A percentile compares a stretch with the other conserved stretches of the same genome.
Conservation (phyloP, 2,329 filamentous ascomycete species). For the Aspergillus proliferans region DNA sequence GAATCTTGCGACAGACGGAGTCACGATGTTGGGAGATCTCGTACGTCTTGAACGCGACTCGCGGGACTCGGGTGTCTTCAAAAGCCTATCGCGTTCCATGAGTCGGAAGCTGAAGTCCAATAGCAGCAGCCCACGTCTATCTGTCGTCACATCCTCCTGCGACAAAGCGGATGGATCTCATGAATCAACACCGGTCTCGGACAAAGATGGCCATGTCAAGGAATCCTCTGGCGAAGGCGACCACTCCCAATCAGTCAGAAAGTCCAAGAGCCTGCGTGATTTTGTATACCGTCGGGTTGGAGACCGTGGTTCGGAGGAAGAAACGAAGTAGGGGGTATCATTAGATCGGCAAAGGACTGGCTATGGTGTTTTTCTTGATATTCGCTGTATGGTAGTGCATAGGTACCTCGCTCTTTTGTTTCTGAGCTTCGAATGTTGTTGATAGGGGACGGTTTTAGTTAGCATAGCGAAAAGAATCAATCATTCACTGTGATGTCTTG, state of each 20-base stretch:
- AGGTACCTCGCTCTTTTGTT: no score
- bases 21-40: conserved; percentile 63
- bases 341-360: neutral
- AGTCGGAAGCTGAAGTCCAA: conserved; percentile 31
- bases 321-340: neutral
- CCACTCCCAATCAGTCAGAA: conserved; percentile 12
- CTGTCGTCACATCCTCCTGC: conserved; percentile 17
- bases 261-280: conserved; percentile 19
- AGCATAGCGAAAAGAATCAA: no score
- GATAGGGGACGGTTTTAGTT: no score
- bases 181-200: neutral
- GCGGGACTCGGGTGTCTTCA: conserved; percentile 37
- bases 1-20: conserved; percentile 64
- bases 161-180: neutral
- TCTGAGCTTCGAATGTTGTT: no score
- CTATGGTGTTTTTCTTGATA: no score
- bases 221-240: conserved; percentile 1
- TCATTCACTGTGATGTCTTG: no score
- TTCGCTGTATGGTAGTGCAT: neutral
- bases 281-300: conserved; percentile 12
- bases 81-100: conserved; percentile 31
- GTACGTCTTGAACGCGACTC: conserved; percentile 50
- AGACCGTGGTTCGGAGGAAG: conserved; percentile 2
- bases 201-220: neutral
- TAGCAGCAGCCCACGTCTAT: conserved; percentile 22